Conservation (phyloP, 2,329 filamentous ascomycete genomes). For the Periglandula ipomoeae region DNA sequence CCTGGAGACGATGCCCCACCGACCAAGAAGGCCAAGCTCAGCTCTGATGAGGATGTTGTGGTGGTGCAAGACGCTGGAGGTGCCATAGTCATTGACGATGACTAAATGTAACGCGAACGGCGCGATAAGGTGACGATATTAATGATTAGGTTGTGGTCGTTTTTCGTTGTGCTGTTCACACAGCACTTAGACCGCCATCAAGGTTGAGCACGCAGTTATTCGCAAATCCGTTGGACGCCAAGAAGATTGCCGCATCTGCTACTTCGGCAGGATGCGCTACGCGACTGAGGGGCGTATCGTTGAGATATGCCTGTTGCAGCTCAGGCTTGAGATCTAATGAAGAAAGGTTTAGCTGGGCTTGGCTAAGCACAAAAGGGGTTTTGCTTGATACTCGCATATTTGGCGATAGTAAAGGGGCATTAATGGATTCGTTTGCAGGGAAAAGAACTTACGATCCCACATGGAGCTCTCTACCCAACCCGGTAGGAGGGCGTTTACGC, state of each 20-base stretch:
- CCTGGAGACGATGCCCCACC: constrained; percentile 32
- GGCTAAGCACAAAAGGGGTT: not conserved
- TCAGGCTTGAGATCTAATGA: constrained; percentile 27
- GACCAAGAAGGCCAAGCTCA: constrained; percentile 41
- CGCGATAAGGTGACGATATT: not conserved
- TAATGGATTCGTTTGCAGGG: constrained; percentile 7
- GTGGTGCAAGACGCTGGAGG: constrained; percentile 47
- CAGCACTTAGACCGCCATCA: constrained; percentile 72
- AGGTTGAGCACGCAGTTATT: constrained; percentile 83
- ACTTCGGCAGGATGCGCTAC: constrained; percentile 64
- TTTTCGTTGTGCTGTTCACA: constrained; percentile 27
- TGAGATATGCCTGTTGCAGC: constrained; percentile 28
- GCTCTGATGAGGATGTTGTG: constrained; percentile 30
- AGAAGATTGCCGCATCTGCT: constrained; percentile 72
- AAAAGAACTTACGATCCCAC: constrained; percentile 52
- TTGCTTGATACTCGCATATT: not conserved
- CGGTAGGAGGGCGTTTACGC: constrained; percentile 73
- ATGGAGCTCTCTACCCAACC: constrained; percentile 79
- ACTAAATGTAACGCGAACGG: constrained; percentile 22
- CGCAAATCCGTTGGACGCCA: constrained; percentile 69
- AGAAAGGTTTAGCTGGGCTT: constrained; percentile 30
- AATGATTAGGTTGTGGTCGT: constrained; percentile 1
- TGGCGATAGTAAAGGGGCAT: constrained; percentile 1
- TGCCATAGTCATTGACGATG: constrained; percentile 59
- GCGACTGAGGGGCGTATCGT: constrained; percentile 53